A percentile compares a stretch with the other conserved stretches of the same genome.
phyloP scores from a whole-genome alignment of 2,329 filamentous ascomycete genomes.

The Xylaria sp. region DNA sequence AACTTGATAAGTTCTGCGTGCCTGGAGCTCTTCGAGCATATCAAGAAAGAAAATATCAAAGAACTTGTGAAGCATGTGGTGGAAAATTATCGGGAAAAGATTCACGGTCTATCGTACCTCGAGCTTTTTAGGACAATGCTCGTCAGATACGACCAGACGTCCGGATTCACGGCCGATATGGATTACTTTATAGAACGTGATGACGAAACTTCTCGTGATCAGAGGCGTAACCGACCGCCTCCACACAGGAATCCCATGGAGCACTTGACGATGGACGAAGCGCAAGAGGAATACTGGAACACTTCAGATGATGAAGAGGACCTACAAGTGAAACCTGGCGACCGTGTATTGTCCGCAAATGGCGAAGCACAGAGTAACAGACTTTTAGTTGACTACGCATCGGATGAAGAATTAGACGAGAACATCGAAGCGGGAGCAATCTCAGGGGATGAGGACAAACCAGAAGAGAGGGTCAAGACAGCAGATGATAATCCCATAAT shows the following conservation, averaged over 20 bases:
- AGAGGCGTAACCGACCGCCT: constrained; percentile 52
- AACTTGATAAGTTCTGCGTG: constrained; percentile 95
- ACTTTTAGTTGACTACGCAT: constrained; percentile 89
- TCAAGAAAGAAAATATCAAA: constrained; percentile 84
- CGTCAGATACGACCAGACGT: constrained; percentile 80
- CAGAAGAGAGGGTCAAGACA: constrained; percentile 49
- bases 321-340: constrained; percentile 50
- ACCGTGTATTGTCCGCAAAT: constrained; percentile 61
- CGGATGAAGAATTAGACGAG: constrained; percentile 84
- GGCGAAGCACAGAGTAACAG: constrained; percentile 72
- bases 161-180: constrained; percentile 71
- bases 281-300: constrained; percentile 95
- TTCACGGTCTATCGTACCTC: constrained; percentile 82
- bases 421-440: constrained; percentile 64
- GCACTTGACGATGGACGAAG: constrained; percentile 77
- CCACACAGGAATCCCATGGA: constrained; percentile 73
- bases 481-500: constrained; percentile 52
- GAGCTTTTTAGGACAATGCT: constrained; percentile 85
- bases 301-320: constrained; percentile 88
- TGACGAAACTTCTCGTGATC: constrained; percentile 62
- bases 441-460: constrained; percentile 47
- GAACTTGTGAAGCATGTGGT: constrained; percentile 85
- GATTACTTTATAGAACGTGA: constrained; percentile 81
- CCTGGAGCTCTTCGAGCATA: constrained; percentile 91
- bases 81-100: constrained; percentile 81